Evolutionary conservation across 768 basidiomycete genomes (phyloP).

Genomic region (Tricholoma matsutake): DNA sequence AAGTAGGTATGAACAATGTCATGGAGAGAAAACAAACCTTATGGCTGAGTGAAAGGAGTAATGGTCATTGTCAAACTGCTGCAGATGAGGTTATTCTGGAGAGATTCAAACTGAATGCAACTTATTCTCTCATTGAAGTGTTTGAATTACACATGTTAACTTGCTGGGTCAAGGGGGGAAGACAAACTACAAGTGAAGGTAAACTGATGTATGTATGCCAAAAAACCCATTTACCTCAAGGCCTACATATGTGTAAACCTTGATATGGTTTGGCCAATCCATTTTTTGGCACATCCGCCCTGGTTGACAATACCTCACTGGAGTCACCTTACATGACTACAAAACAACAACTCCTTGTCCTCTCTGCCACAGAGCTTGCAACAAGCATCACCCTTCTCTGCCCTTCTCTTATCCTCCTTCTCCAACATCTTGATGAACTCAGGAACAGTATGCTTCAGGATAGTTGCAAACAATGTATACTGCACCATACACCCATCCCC

Average conservation of each 20-base stretch:
- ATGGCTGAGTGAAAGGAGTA: no score
- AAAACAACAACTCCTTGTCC: constrained; percentile 24
- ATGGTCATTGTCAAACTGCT: no score
- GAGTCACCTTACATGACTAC: constrained; percentile 35
- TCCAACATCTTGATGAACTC: constrained; percentile 18
- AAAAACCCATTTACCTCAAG: constrained; percentile 9
- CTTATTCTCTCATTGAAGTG: no score
- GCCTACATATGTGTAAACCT: constrained; percentile 29
- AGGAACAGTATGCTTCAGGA: constrained; percentile 6
- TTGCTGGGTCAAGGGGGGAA: no score
- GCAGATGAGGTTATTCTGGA: no score
- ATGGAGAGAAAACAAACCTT: no score
- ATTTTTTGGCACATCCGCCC: constrained; percentile 32
- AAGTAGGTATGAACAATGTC: no score
- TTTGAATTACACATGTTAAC: no score
- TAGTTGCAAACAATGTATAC: constrained; percentile 5
- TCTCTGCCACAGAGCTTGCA: constrained; percentile 36
- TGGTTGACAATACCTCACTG: constrained; percentile 33
- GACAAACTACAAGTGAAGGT: background rate
- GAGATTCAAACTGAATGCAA: no score
- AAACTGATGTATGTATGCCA: background rate
- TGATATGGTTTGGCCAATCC: constrained; percentile 42
- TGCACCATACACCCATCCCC: constrained; percentile 34
- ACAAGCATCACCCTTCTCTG: constrained; percentile 19
- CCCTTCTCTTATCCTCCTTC: constrained; percentile 31